Evolutionary conservation across 225 moss, liverwort and hornwort species (phyloP), one percentile per base, ranked within the genome.

Genomic region (Climacium dendroides): DNA sequence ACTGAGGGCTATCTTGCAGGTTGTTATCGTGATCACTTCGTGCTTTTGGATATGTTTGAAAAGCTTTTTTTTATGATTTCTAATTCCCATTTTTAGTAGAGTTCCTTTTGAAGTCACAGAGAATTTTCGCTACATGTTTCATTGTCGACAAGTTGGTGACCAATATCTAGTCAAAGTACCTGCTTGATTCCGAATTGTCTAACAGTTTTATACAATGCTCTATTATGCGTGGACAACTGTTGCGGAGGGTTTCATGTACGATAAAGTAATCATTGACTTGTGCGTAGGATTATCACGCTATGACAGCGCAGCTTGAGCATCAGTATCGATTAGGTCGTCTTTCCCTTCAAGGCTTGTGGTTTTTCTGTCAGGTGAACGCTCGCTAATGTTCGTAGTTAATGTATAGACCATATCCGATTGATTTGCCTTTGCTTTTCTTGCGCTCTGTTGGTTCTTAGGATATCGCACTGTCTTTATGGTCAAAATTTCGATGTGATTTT

Each of bases 301-400:
- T 98, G 98, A 95, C 96, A 81, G 98, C 98, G 39, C 98, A 98
- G 87, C 92, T 98, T 84, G 98, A 98, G 85, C 97, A 98, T 89
- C 98, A 98, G 65, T 98, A 96, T 92, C 95, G 97, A 73, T 92
- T 94, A 78, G 93, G 94, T 85, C 94, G 98, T 61, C 94, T 98
- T 74, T 98, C 98, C 58, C 95, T 98, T 45, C 97, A 98, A 89
- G 98, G 98, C 64, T 94, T 98, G 91, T 98, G 98, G 98, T 98
- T 97, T 88, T 97, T 98, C 87, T 97, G 97, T 85, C 98, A 98
- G 95, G 96, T 96, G 62, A 84, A 69, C 47, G 6, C 81, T 86
- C 41, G 10, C 78, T 54, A 22, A 70, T 87, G 66, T 87, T 53
- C 82, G n/a, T 78, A 39, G 35, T 71, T 41, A 48, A 48, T 63